phyloP scores from a whole-genome alignment of 2,329 filamentous ascomycete genomes.

The Arthrobotrys musiformis region DNA sequence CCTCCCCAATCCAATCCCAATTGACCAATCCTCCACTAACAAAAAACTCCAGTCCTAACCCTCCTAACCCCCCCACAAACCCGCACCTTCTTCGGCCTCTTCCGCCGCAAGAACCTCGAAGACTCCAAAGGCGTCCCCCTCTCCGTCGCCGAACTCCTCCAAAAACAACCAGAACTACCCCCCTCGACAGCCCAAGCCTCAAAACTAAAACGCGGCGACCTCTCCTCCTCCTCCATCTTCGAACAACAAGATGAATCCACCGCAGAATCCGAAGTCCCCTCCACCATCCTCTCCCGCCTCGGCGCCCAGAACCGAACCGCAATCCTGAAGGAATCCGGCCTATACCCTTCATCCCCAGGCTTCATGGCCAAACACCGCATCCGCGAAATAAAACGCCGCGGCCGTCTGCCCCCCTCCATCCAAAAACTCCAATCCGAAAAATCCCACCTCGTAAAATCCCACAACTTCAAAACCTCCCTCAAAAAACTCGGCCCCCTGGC shows the following conservation, averaged over 20 bases:
- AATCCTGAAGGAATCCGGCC: slow-evolving; percentile 33
- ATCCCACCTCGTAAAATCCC: slow-evolving; percentile 71
- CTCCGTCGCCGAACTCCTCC: slow-evolving; percentile 63
- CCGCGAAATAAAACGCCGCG: slow-evolving; percentile 75
- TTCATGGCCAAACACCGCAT: slow-evolving; percentile 82
- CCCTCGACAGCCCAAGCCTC: background rate
- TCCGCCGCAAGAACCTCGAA: slow-evolving; percentile 45
- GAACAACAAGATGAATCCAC: slow-evolving; percentile 6
- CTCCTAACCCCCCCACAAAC: slow-evolving; percentile 8
- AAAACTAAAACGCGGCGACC: slow-evolving; percentile 62
- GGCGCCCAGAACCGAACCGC: slow-evolving; percentile 69
- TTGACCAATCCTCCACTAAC: slow-evolving; percentile 3
- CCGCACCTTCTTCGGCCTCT: slow-evolving; percentile 45
- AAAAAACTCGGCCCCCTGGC: slow-evolving; percentile 92
- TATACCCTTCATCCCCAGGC: slow-evolving; percentile 73
- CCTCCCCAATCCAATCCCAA: background rate
- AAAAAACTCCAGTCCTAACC: slow-evolving; percentile 29
- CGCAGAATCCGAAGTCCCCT: background rate
- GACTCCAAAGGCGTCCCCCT: slow-evolving; percentile 38
- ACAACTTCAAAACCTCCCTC: slow-evolving; percentile 80
- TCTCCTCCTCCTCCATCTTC: slow-evolving; percentile 68
- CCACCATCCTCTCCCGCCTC: slow-evolving; percentile 16
- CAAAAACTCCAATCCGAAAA: slow-evolving; percentile 68
- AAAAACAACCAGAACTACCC: slow-evolving; percentile 35
- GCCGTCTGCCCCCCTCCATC: slow-evolving; percentile 74